Base-by-base conservation (phyloP, 805 yeast species). In the Suhomyces pyralidae region DNA sequence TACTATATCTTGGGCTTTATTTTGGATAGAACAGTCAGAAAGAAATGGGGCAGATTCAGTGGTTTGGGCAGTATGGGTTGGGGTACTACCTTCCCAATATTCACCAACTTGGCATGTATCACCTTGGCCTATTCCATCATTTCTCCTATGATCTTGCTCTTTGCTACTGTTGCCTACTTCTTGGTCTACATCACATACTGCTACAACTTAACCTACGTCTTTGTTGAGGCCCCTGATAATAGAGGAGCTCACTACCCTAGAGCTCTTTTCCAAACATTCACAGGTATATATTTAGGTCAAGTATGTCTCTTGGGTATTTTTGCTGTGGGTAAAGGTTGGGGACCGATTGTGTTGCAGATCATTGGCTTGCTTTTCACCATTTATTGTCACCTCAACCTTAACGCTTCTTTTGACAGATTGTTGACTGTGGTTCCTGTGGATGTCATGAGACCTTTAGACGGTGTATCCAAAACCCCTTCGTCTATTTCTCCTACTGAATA, bases 261-360 rank as follows among this genome's bases (percentile, higher is more conserved):
- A 56, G 97, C 97, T 2, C 69, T 93, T 49, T 88, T 84, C 75
- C 97, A 93, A 72, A 86, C 96, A 0, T 79, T 93, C 66, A 85
- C 85, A 38, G 99, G 99, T 53, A 68, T 94, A 44, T 93, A 93
- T 67, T 67, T 93, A 45, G 96, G 96, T 40, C 92, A 93, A 70
- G 71, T 91, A 20, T 90, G 97, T 75, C 61, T 94, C 57, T 66
- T 94, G 50, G 97, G 97, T 51, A 69, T 94, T 51, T 92, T 90
- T 66, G 88, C 83, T 15, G 96, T 93, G 51, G 91, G 96, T 55
- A 90, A 90, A 76, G 87, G 96, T 42, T 93, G 97, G 97, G 98
- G 97, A 45, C 96, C 97, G 36, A 79, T 91, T 57, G 88, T 85
- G 3, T 70, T 93, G 50, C 89, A 88, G 67, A 84, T 83, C 1